Evolutionary conservation across 768 basidiomycete genomes (phyloP).

Genomic region (Boletales sp.): DNA sequence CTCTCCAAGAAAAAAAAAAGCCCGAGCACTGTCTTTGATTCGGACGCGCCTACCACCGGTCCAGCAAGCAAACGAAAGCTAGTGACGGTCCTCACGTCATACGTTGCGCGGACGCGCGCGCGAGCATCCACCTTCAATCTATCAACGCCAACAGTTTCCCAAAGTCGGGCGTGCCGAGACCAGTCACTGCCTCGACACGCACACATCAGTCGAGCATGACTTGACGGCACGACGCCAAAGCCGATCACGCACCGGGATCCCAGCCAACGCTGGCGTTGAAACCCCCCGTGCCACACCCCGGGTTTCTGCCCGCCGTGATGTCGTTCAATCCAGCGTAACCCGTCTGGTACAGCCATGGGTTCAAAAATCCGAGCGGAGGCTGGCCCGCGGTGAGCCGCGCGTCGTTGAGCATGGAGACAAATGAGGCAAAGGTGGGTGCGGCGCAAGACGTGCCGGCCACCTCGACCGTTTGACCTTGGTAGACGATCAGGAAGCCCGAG

Average conservation of each 20-base stretch:
- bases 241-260: conserved; percentile 48
- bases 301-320: conserved; percentile 54
- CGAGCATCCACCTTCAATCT: too few relatives aligned
- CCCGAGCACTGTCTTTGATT: too few relatives aligned
- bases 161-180: conserved; percentile 54
- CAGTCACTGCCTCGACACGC: conserved; percentile 39
- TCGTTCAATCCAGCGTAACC: conserved; percentile 46
- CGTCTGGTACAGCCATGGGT: conserved; percentile 54
- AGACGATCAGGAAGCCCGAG: conserved; percentile 45
- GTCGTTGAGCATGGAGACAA: conserved; percentile 65
- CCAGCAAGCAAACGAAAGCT: too few relatives aligned
- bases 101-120: too few relatives aligned
- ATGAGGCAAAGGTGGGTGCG: conserved; percentile 59
- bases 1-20: too few relatives aligned
- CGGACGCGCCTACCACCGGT: too few relatives aligned
- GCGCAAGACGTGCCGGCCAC: conserved; percentile 66
- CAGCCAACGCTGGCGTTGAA: conserved; percentile 59
- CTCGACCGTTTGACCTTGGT: conserved; percentile 34
- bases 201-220: too few relatives aligned
- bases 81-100: too few relatives aligned
- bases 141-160: conserved; percentile 38
- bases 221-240: too few relatives aligned
- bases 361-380: conserved; percentile 58
- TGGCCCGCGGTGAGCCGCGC: conserved; percentile 44
- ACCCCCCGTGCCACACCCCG: conserved; percentile 59